Conservation (phyloP, 2,329 filamentous ascomycete genomes). For the Achaetomium macrosporum region DNA sequence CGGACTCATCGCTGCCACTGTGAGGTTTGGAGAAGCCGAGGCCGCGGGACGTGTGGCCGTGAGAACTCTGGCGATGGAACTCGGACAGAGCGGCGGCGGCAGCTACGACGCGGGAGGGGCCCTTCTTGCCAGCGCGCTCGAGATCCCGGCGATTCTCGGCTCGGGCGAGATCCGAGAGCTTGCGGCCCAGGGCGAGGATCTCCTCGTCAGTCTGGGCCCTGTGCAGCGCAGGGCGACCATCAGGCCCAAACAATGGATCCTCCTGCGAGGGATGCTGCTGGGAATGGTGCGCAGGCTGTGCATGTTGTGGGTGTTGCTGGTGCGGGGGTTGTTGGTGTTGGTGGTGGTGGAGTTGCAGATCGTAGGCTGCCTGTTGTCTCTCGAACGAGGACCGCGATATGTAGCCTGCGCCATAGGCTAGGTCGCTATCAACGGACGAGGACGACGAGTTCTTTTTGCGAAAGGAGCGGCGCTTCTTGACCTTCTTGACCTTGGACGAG, state of each 20-base stretch:
- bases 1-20: slow-evolving; percentile 38
- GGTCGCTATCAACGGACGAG: slow-evolving; percentile 50
- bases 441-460: slow-evolving; percentile 47
- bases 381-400: slow-evolving; percentile 26
- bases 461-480: slow-evolving; percentile 40
- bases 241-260: slow-evolving; percentile 19
- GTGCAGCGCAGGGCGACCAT: slow-evolving; percentile 23
- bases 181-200: slow-evolving; percentile 49
- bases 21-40: slow-evolving; percentile 31
- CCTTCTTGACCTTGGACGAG: slow-evolving; percentile 23
- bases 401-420: slow-evolving; percentile 51
- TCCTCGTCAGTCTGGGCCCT: slow-evolving; percentile 49
- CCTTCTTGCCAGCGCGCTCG: slow-evolving; percentile 35
- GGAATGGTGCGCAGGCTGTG: slow-evolving; percentile 10
- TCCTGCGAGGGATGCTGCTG: slow-evolving; percentile 14
- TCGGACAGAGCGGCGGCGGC: slow-evolving; percentile 38
- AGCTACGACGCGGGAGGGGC: slow-evolving; percentile 35
- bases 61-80: slow-evolving; percentile 36
- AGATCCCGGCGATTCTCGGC: slow-evolving; percentile 47
- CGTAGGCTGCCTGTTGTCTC: slow-evolving; percentile 8
- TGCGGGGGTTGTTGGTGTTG: slow-evolving; percentile 1
- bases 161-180: slow-evolving; percentile 48
- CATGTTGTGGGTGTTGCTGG: slow-evolving; percentile 8
- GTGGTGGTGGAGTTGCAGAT: slow-evolving; percentile 9
- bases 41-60: slow-evolving; percentile 26